Evolutionary conservation across 73 alveolate genomes (phyloP).

Genomic region (Durusdinium trenchii): DNA sequence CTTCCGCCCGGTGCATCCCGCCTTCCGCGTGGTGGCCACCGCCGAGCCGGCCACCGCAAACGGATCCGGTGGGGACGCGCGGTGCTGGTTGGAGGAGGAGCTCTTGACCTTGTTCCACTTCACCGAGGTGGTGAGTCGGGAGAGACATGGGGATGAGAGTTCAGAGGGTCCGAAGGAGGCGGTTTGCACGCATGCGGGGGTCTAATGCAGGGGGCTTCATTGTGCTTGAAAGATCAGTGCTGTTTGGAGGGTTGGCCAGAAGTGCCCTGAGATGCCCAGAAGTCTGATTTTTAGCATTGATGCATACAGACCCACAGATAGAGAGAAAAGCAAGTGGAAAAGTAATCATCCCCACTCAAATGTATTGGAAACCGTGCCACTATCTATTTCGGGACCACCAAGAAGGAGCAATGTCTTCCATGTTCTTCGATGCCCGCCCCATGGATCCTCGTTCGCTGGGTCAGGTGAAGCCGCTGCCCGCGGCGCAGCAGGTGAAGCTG

Average conservation of each 20-base stretch:
- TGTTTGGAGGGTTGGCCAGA: background rate
- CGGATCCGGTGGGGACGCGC: background rate
- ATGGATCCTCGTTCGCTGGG: no score
- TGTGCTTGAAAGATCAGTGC: background rate
- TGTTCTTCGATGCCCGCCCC: background rate
- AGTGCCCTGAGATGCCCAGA: background rate
- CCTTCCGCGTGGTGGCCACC: constrained; percentile 68
- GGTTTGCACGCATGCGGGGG: background rate
- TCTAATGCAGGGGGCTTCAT: background rate
- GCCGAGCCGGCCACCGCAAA: constrained; percentile 26
- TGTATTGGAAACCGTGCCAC: background rate
- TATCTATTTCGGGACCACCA: background rate
- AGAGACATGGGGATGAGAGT: background rate
- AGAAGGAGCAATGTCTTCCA: background rate
- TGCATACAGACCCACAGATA: no score
- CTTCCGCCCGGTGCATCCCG: constrained; percentile 66
- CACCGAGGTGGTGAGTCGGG: constrained; percentile 15
- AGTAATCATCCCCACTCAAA: background rate
- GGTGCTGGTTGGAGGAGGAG: constrained; percentile 79
- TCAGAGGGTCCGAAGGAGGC: no score
- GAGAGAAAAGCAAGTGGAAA: no score
- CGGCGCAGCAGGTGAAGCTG: constrained; percentile 56
- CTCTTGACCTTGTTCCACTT: constrained; percentile 85
- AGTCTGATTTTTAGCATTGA: no score
- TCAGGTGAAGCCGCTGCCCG: constrained; percentile 84